phyloP scores from a whole-genome alignment of 345 rosid species.

The Microthlaspi erraticum region DNA sequence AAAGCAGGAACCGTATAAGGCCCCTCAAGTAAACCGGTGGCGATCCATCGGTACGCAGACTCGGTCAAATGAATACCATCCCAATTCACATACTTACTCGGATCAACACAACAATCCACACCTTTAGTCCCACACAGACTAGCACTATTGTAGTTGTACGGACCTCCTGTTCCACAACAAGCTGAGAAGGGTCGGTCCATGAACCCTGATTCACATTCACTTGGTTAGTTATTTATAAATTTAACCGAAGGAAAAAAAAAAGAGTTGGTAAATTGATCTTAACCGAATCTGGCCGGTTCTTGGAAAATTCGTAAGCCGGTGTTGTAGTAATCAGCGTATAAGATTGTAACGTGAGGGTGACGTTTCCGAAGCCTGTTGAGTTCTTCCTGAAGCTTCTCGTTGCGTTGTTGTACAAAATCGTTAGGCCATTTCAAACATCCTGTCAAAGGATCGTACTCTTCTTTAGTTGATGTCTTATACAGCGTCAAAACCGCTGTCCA shows the following conservation, averaged over 20 bases:
- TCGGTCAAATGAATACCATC: constrained; percentile 53
- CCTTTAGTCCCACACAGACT: constrained; percentile 39
- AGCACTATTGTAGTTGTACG: constrained; percentile 41
- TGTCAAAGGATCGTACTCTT: constrained; percentile 46
- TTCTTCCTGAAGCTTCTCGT: constrained; percentile 45
- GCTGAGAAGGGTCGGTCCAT: constrained; percentile 35
- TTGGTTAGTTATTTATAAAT: neutral
- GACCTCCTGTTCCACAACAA: constrained; percentile 55
- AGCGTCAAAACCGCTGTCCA: constrained; percentile 32
- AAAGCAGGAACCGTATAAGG: constrained; percentile 25
- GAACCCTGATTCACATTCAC: constrained; percentile 46
- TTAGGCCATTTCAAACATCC: constrained; percentile 61
- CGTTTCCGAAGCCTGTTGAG: constrained; percentile 33
- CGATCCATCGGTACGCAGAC: constrained; percentile 37
- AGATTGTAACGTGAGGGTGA: constrained; percentile 46
- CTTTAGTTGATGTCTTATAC: constrained; percentile 30
- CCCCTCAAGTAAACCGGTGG: constrained; percentile 30
- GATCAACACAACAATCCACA: constrained; percentile 41
- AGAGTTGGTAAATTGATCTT: no score
- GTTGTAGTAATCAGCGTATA: constrained; percentile 55
- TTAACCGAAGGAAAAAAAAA: neutral
- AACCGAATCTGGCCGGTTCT: constrained; percentile 53
- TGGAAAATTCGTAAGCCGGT: constrained; percentile 32
- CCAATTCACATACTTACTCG: constrained; percentile 49
- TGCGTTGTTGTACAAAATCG: constrained; percentile 50